Percentiles rank a stretch among this genome's conserved stretches.
Conservation (phyloP, 257 asterid species). For the Fraxinus americana region DNA sequence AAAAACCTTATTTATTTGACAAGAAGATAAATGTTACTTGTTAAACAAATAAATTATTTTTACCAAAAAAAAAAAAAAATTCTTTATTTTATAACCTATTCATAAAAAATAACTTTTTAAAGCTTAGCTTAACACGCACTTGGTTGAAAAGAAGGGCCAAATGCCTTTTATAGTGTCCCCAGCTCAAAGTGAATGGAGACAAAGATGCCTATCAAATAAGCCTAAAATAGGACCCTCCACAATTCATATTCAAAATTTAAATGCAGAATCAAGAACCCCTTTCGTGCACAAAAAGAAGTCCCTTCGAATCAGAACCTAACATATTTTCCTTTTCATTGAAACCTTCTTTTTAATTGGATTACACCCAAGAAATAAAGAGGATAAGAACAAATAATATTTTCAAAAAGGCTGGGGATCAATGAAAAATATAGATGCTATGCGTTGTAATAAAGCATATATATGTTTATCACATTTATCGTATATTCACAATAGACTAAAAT, state of each 20-base stretch:
- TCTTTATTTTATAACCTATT: too few species aligned
- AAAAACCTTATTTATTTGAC: too few species aligned
- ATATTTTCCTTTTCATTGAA: slow-evolving; percentile 24
- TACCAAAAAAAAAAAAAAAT: slow-evolving; percentile 9
- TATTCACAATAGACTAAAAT: slow-evolving; percentile 38
- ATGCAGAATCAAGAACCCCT: slow-evolving; percentile 56
- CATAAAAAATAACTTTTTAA: background rate
- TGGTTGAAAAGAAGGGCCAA: background rate
- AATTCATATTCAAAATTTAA: slow-evolving; percentile 28
- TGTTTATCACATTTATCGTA: slow-evolving; percentile 24
- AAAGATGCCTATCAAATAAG: slow-evolving; percentile 33
- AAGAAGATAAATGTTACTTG: too few species aligned
- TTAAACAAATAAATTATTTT: background rate
- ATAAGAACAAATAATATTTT: slow-evolving; percentile 17
- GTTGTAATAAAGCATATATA: slow-evolving; percentile 41
- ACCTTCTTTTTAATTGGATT: slow-evolving; percentile 34
- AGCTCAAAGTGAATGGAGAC: slow-evolving; percentile 30
- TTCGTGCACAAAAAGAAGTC: slow-evolving; percentile 40
- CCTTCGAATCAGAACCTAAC: slow-evolving; percentile 44
- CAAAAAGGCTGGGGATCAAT: slow-evolving; percentile 43
- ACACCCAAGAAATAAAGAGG: slow-evolving; percentile 24
- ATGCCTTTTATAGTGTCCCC: slow-evolving; percentile 34
- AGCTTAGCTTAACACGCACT: background rate
- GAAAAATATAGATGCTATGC: slow-evolving; percentile 35
- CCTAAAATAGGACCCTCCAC: slow-evolving; percentile 43